phyloP scores from a whole-genome alignment of 768 basidiomycete genomes.

The Leccinellum rugosiceps region DNA sequence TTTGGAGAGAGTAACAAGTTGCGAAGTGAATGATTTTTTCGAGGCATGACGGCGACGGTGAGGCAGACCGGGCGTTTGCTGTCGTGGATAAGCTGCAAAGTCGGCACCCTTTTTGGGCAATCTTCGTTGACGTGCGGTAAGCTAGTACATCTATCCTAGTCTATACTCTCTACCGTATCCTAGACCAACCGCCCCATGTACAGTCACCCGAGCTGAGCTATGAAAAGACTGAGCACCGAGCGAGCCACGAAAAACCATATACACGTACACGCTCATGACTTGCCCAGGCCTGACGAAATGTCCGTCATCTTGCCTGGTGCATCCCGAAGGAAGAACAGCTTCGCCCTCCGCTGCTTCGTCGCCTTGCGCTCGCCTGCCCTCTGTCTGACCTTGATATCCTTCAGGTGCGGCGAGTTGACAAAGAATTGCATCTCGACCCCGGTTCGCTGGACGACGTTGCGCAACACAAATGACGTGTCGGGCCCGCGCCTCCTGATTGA shows the following conservation, averaged over 20 bases:
- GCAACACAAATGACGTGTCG: slow-evolving; percentile 83
- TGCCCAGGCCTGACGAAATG: slow-evolving; percentile 49
- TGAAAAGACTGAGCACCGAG: slow-evolving; percentile 1
- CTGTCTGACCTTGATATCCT: slow-evolving; percentile 79
- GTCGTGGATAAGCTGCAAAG: slow-evolving; percentile 14
- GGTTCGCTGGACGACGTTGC: slow-evolving; percentile 88
- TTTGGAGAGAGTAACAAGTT: slow-evolving; percentile 47
- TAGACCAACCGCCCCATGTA: neutral
- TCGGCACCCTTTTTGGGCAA: slow-evolving; percentile 16
- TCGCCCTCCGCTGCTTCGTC: slow-evolving; percentile 66
- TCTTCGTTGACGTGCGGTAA: neutral
- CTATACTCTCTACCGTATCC: slow-evolving; percentile 2
- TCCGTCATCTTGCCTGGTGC: slow-evolving; percentile 83
- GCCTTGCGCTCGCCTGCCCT: slow-evolving; percentile 46
- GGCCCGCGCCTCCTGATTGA: slow-evolving; percentile 77
- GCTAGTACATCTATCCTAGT: slow-evolving; percentile 5
- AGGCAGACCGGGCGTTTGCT: slow-evolving; percentile 6
- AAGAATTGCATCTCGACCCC: slow-evolving; percentile 95
- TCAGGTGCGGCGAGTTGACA: slow-evolving; percentile 80
- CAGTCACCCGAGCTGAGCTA: slow-evolving; percentile 3
- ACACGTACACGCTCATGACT: slow-evolving; percentile 20
- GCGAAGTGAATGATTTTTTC: slow-evolving; percentile 55
- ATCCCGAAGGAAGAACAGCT: slow-evolving; percentile 79
- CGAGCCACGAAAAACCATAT: neutral
- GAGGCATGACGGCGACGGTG: slow-evolving; percentile 39